Evolutionary conservation across 1,139 yeast genomes (phyloP).

Genomic region (Candida sanyaensis): DNA sequence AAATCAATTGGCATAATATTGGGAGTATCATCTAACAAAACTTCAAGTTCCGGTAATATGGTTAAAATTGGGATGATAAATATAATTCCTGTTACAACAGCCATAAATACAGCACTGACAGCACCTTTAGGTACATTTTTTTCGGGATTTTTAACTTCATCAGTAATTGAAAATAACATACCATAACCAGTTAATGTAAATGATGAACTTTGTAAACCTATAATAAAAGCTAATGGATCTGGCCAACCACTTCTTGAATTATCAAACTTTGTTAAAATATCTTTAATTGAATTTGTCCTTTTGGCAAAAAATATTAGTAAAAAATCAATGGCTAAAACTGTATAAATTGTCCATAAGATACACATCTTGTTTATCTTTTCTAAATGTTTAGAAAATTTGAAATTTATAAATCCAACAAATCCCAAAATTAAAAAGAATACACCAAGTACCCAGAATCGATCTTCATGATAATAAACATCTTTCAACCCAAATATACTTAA

Average conservation of each 20-base stretch:
- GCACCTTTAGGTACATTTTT: constrained; percentile 79
- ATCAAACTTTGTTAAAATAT: constrained; percentile 68
- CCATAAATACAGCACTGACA: constrained; percentile 61
- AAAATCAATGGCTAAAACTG: constrained; percentile 69
- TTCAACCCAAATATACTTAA: constrained; percentile 64
- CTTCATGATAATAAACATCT: constrained; percentile 58
- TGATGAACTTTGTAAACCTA: constrained; percentile 77
- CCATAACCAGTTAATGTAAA: constrained; percentile 84
- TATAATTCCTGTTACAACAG: constrained; percentile 67
- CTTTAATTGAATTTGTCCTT: constrained; percentile 58
- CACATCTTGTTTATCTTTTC: constrained; percentile 67
- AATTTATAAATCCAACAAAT: constrained; percentile 61
- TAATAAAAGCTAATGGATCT: constrained; percentile 61
- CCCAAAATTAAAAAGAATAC: constrained; percentile 59
- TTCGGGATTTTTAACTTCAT: constrained; percentile 78
- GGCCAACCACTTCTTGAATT: constrained; percentile 76
- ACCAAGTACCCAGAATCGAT: constrained; percentile 54
- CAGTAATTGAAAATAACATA: constrained; percentile 78
- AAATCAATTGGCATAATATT: constrained; percentile 66
- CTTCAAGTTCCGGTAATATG: constrained; percentile 64
- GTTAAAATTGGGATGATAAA: constrained; percentile 72
- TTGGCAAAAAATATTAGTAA: constrained; percentile 61
- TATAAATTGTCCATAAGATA: constrained; percentile 71
- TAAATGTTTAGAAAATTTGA: constrained; percentile 57
- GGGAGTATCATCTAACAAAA: constrained; percentile 58